Conservation (phyloP, 1,284 basidiomycete genomes). For the Rhodotorula sp. region DNA sequence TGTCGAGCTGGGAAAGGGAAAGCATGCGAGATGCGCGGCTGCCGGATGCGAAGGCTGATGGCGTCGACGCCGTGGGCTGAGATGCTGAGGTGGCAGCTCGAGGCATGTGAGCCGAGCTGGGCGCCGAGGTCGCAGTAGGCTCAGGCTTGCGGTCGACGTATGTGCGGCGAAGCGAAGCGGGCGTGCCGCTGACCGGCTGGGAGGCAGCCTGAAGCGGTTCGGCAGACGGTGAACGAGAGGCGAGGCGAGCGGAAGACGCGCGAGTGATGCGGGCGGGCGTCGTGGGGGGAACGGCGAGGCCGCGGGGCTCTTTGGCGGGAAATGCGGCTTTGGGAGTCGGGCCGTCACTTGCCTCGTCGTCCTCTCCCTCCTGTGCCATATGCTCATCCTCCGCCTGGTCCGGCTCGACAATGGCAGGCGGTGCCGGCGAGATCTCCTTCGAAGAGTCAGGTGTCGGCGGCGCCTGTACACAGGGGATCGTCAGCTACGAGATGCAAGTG, state of each 20-base stretch:
- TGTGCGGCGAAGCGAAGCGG: background rate
- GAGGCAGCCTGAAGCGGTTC: background rate
- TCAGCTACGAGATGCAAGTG: no score
- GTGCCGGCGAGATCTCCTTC: background rate
- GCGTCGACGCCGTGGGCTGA: background rate
- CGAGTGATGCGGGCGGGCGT: conserved; percentile 11
- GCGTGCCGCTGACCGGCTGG: background rate
- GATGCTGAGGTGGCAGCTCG: background rate
- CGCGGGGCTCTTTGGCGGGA: background rate
- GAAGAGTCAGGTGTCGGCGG: conserved; percentile 2
- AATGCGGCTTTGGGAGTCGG: background rate
- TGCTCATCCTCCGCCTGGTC: background rate
- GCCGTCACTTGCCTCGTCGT: background rate
- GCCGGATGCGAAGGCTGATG: background rate
- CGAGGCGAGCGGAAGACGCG: background rate
- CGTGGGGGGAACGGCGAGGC: background rate
- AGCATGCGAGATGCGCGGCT: conserved; percentile 3
- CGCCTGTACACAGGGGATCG: background rate
- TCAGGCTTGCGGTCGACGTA: background rate
- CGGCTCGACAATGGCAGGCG: conserved; percentile 19
- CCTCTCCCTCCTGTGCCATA: background rate
- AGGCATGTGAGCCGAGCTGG: background rate
- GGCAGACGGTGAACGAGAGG: conserved; percentile 14
- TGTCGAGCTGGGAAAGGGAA: conserved; percentile 14
- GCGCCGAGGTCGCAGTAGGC: background rate